Base-by-base conservation (phyloP, 2,329 filamentous ascomycete genomes). In the Hypoxylon sp. region DNA sequence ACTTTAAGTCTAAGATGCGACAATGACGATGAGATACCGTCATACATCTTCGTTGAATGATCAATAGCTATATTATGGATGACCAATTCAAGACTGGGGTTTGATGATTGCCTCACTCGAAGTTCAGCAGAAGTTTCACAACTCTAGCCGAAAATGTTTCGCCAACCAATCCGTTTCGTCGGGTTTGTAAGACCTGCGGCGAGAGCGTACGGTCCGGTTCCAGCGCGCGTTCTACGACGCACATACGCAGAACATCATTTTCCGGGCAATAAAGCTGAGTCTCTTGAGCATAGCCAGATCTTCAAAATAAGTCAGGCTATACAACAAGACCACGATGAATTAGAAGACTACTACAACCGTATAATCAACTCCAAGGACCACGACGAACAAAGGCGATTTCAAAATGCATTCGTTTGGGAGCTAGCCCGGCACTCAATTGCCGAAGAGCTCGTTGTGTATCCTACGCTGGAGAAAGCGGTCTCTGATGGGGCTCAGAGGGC, bases 321-420 rank as follows among this genome's bases (percentile, higher is more conserved):
- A 20, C 33, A 68, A 25, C 79, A 73, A 20, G 74, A 75, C 31
- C 74, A 75, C 17, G 50, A 55, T 3, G 67, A 74, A 17, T 51
- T 75, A 10, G 54, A 72, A 17, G 64, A 68, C 2, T 82, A 80
- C 70, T 85, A 85, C 73, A 76, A 82, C 30, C 79, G 80, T 11
- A 78, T 86, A 33, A 68, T 82, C 61, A 77, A 79, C 49, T 77
- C 81, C 5, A 72, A 73, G 22, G 80, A 85, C 60, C 69, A 73
- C 22, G 84, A 85, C 37, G 79, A 83, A 44, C 79, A 82, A 60
- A 77, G 77, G 6, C 79, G 82, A 6, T 85, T 78, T 64, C 81
- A 83, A 60, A 86, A 87, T 62, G 80, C 84, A 69, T 84, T 87
- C 68, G 82, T 81, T n/a, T 86, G 85, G 85, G 83, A 86, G 64